phyloP scores from a whole-genome alignment of 345 rosid genomes.

The Populus davidiana region DNA sequence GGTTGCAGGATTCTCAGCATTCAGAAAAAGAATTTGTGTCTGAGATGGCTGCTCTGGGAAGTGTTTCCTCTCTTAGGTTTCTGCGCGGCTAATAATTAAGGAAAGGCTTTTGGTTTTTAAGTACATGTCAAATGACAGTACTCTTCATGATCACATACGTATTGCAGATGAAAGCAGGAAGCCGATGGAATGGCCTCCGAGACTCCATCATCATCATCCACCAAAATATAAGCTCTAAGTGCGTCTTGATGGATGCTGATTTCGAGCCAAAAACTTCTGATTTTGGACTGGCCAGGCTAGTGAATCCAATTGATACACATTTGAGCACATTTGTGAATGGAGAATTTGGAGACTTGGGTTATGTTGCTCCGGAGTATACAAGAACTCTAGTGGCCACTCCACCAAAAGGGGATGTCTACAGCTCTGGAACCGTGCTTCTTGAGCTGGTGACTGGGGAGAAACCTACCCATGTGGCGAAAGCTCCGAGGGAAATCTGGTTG shows the following conservation, averaged over 20 bases:
- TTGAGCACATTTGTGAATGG: slow-evolving; percentile 96
- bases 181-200: slow-evolving; percentile 74
- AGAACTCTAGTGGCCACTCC: slow-evolving; percentile 90
- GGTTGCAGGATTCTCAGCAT: slow-evolving; percentile 84
- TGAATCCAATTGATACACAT: slow-evolving; percentile 94
- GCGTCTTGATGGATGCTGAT: slow-evolving; percentile 72
- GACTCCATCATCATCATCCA: slow-evolving; percentile 93
- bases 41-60: slow-evolving; percentile 85
- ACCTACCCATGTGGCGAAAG: slow-evolving; percentile 62
- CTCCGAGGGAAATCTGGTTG: slow-evolving; percentile 85
- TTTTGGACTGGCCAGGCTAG: slow-evolving; percentile 92
- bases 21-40: slow-evolving; percentile 73
- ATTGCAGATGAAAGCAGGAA: slow-evolving; percentile 36
- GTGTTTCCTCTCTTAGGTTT: slow-evolving; percentile 86
- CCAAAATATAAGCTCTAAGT: slow-evolving; percentile 85
- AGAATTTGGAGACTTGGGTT: slow-evolving; percentile 92
- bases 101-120: slow-evolving; percentile 79
- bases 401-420: slow-evolving; percentile 80
- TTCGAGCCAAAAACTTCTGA: slow-evolving; percentile 92
- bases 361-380: slow-evolving; percentile 88
- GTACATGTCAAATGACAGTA: slow-evolving; percentile 68
- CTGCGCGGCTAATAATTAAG: slow-evolving; percentile 47
- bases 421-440: slow-evolving; percentile 87
- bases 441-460: slow-evolving; percentile 90
- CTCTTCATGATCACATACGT: slow-evolving; percentile 58